A percentile compares a stretch with the other conserved stretches of the same genome.
These are phyloP conservation scores for Posidonia oceanica DNA, from an alignment of 116 monocot genomes.

Conservation along the genomic window DNA sequence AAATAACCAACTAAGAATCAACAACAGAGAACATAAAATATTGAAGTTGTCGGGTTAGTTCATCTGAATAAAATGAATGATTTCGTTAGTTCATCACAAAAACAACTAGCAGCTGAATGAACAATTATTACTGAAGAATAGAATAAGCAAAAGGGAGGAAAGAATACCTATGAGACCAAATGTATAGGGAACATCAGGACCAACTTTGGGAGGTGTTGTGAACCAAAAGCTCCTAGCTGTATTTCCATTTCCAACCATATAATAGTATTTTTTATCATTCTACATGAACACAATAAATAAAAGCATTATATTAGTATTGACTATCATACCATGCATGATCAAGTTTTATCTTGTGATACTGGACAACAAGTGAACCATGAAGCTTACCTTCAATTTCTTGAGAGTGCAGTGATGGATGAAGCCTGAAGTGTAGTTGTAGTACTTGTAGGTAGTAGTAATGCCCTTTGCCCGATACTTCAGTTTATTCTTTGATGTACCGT, in stretches of 20 bases:
- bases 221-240: constrained; percentile 21
- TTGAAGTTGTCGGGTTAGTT: no score
- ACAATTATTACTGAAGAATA: background rate
- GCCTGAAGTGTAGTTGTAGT: constrained; percentile 35
- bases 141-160: background rate
- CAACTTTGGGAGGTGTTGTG: constrained; percentile 24
- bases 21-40: no score
- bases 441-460: constrained; percentile 10
- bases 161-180: constrained; percentile 48
- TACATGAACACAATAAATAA: constrained; percentile 4
- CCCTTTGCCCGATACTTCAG: constrained; percentile 10
- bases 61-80: no score
- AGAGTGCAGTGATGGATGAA: constrained; percentile 48
- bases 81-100: no score
- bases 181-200: constrained; percentile 21
- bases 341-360: background rate
- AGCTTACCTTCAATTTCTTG: constrained; percentile 16
- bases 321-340: no score
- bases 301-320: background rate
- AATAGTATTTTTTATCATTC: constrained; percentile 29
- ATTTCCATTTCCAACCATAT: constrained; percentile 20
- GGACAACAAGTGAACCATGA: background rate
- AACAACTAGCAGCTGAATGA: no score
- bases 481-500: constrained; percentile 19
- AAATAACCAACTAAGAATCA: no score